Evolutionary conservation across 805 yeast genomes (phyloP).

Genomic region (Wickerhamia fluorescens): DNA sequence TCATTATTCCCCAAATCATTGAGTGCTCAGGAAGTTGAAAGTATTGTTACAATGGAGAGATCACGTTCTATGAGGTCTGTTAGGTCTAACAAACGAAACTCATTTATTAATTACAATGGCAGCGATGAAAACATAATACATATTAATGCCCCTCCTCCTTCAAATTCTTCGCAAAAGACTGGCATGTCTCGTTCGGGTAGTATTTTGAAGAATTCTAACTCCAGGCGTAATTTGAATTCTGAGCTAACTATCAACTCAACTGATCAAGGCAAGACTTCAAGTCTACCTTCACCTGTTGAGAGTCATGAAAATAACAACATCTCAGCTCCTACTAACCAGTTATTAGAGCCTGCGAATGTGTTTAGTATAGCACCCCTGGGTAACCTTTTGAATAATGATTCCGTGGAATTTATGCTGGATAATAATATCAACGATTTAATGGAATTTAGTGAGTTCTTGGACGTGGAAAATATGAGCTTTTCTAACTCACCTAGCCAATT

Average conservation of each 20-base stretch:
- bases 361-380: too few relatives aligned
- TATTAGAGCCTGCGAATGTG: too few relatives aligned
- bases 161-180: slow-evolving; percentile 9
- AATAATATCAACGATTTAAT: slow-evolving; percentile 26
- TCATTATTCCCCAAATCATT: slow-evolving; percentile 67
- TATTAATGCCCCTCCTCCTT: slow-evolving; percentile 11
- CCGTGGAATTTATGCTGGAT: too few relatives aligned
- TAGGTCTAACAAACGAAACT: slow-evolving; percentile 28
- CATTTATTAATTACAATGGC: slow-evolving; percentile 34
- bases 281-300: too few relatives aligned
- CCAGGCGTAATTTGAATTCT: slow-evolving; percentile 12
- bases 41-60: slow-evolving; percentile 66
- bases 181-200: slow-evolving; percentile 28
- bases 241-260: too few relatives aligned
- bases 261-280: slow-evolving; percentile 2
- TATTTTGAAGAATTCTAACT: slow-evolving; percentile 30
- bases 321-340: slow-evolving; percentile 1
- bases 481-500: slow-evolving; percentile 15
- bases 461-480: slow-evolving; percentile 31
- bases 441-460: slow-evolving; percentile 36
- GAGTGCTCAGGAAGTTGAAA: slow-evolving; percentile 61
- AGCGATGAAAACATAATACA: slow-evolving; percentile 35
- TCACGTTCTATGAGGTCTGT: slow-evolving; percentile 52
- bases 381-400: too few relatives aligned
- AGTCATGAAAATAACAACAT: slow-evolving; percentile 1